Evolutionary conservation across 2,329 filamentous ascomycete genomes (phyloP), one percentile per base, ranked within the genome.

Genomic region (Botryosphaeria agaves): DNA sequence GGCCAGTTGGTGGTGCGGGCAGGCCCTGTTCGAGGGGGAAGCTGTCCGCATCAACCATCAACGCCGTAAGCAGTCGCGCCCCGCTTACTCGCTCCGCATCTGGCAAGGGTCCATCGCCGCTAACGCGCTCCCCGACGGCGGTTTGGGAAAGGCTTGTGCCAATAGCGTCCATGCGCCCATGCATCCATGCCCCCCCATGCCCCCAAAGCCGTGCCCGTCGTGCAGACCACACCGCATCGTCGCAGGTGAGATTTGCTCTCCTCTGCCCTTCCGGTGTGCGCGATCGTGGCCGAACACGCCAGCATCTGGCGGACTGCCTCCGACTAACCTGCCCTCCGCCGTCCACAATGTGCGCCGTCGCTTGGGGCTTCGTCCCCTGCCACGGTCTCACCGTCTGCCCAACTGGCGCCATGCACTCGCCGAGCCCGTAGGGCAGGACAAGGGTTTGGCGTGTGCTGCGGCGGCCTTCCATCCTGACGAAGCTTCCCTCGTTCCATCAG

Each of bases 211-310:
- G 29, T 24, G 30, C 29, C 29, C 38, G 38, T 43, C 39, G 43
- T 38, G 44, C 41, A 40, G 42, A 21, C 32, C 42, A 48, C 50
- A 52, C 48, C 50, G 48, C 49, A 43, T 44, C 41, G 43, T 43
- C 37, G 36, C n/a, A n/a, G n/a, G 34, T 35, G 34, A 28, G 33
- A 30, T 38, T 39, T 37, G 42, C 46, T 43, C 45, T 11, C 21
- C 12, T 23, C 12, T 7, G 21, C 41, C 41, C 39, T 39, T 41
- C 45, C 49, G 50, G 50, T 35, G 50, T 48, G 48, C 48, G 50
- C 50, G 48, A 53, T 48, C 39, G 36, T 45, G 46, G 48, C 46
- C 46, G 49, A 46, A 42, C 41, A 36, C 39, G 41, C 12, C 21
- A 23, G 9, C 9, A 27, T 32, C 44, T 41, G 42, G 42, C 42